Percentiles rank a stretch among this genome's conserved stretches.
Evolutionary conservation across 306 rosid species (phyloP).

Genomic region (Ziziphus jujuba): DNA sequence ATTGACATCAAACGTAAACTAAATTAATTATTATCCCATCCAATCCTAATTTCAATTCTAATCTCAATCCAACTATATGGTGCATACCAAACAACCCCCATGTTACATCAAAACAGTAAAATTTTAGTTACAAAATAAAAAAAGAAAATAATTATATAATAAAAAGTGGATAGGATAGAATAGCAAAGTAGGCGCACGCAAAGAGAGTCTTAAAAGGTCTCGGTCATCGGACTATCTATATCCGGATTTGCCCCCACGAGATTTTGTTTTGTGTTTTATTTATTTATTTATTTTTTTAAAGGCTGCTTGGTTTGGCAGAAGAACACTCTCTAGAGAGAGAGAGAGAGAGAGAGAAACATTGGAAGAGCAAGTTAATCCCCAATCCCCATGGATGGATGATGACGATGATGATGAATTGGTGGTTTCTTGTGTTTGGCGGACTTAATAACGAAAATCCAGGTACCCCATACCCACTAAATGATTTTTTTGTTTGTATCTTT

Average conservation of each 20-base stretch:
- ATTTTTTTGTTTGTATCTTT: neutral
- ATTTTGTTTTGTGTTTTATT: neutral
- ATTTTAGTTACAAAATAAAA: no score
- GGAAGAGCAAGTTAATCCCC: neutral
- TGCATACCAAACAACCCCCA: no score
- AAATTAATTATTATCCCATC: no score
- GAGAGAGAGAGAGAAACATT: neutral
- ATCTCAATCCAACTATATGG: no score
- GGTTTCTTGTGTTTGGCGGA: neutral
- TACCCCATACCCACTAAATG: constrained; percentile 5
- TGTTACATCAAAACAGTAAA: no score
- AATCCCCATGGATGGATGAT: constrained; percentile 1
- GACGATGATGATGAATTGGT: neutral
- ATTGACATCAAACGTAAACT: no score
- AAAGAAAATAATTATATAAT: neutral
- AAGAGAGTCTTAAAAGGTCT: constrained; percentile 3
- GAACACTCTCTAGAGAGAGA: constrained; percentile 1
- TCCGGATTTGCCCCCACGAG: constrained; percentile 8
- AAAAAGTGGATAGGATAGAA: neutral
- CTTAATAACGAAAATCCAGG: constrained; percentile 7
- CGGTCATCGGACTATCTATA: neutral
- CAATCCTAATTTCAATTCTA: no score
- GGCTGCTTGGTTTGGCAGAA: constrained; percentile 1
- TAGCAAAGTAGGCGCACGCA: constrained; percentile 6
- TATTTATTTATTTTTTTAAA: neutral